These are phyloP conservation scores for Candida frijolesensis DNA, from an alignment of 1,139 yeast genomes.

Conservation along the genomic window DNA sequence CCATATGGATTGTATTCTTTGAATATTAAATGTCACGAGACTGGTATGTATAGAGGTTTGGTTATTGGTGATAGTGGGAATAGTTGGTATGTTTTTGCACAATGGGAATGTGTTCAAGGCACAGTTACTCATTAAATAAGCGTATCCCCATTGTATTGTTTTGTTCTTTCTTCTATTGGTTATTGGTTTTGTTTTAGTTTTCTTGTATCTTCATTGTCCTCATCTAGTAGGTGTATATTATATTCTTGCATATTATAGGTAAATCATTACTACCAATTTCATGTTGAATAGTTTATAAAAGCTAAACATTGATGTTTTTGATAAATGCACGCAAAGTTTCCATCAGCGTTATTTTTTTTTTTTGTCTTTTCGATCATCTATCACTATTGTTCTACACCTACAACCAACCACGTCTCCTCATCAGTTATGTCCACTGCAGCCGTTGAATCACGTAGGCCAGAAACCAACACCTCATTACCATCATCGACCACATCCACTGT, in stretches of 20 bases:
- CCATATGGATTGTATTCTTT: conserved; percentile 61
- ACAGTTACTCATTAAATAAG: background rate
- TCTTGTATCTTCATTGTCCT: background rate
- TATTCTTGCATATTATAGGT: background rate
- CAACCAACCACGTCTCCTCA: background rate
- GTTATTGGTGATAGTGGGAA: conserved; percentile 78
- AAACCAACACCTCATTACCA: background rate
- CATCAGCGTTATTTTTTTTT: background rate
- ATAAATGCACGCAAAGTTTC: no score
- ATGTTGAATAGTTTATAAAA: no score
- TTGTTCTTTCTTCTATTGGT: background rate
- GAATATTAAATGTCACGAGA: conserved; percentile 62
- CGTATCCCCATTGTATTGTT: background rate
- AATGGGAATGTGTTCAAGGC: conserved; percentile 67
- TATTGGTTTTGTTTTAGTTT: background rate
- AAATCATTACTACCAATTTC: no score
- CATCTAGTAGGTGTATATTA: no score
- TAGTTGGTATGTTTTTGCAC: conserved; percentile 90
- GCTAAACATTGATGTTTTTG: no score
- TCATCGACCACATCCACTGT: background rate
- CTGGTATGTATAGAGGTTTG: conserved; percentile 82
- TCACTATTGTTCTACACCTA: background rate
- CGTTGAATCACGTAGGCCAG: conserved; percentile 5
- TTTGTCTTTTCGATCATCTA: background rate
- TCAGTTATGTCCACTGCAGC: conserved; percentile 5